Evolutionary conservation across 2,329 filamentous ascomycete species (phyloP).

Genomic region (Cladophialophora bantiana): DNA sequence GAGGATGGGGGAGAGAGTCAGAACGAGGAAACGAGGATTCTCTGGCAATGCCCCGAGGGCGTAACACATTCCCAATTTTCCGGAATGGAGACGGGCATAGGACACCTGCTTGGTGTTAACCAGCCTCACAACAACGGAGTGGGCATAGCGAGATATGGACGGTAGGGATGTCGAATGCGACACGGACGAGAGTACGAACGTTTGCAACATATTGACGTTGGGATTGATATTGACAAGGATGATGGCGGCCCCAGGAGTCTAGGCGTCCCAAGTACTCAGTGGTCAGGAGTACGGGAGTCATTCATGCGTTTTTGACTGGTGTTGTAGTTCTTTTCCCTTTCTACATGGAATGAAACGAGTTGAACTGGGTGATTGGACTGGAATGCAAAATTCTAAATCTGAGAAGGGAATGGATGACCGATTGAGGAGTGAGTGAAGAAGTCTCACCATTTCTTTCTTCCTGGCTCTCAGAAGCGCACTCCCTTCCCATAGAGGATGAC

Average conservation of each 20-base stretch:
- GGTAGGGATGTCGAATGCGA: not conserved
- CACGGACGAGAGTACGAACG: too few relatives aligned
- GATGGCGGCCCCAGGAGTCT: too few relatives aligned
- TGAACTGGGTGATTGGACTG: not conserved
- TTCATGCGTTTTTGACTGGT: too few relatives aligned
- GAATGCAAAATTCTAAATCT: not conserved
- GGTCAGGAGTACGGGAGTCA: too few relatives aligned
- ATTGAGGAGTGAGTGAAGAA: not conserved
- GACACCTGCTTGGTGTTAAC: not conserved
- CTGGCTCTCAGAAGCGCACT: not conserved
- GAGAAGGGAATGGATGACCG: slow-evolving; percentile 2
- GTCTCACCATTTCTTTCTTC: not conserved
- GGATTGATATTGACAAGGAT: too few relatives aligned
- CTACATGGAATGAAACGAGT: not conserved
- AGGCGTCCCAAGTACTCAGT: too few relatives aligned
- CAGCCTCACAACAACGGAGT: not conserved
- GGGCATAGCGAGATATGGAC: not conserved
- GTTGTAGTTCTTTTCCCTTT: too few relatives aligned
- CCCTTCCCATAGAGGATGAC: too few relatives aligned
- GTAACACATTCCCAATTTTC: not conserved
- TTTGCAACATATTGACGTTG: too few relatives aligned
- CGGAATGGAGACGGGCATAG: not conserved
- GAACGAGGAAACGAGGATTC: not conserved
- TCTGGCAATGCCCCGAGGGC: not conserved
- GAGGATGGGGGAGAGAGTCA: not conserved